Conservation (phyloP, 192 early-diverging fungal species). For the Spinellus fusiger region DNA sequence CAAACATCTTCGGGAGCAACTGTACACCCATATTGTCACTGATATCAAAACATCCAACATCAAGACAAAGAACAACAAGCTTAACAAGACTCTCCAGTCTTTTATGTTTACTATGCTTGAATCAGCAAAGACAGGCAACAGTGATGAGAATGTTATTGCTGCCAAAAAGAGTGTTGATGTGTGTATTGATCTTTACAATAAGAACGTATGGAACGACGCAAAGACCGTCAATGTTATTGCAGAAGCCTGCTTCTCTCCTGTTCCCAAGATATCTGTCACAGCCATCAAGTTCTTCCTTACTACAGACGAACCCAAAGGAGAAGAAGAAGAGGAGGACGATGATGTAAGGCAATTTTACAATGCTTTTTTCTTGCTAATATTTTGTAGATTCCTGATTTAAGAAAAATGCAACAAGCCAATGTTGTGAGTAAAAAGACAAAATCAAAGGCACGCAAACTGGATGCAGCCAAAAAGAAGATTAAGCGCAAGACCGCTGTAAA, state of each 20-base stretch:
- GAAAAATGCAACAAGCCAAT: slow-evolving; percentile 69
- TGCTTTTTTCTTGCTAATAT: background rate
- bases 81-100: slow-evolving; percentile 96
- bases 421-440: slow-evolving; percentile 86
- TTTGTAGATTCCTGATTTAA: slow-evolving; percentile 52
- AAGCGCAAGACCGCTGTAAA: slow-evolving; percentile 64
- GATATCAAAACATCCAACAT: slow-evolving; percentile 93
- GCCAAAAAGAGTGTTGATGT: slow-evolving; percentile 95
- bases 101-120: slow-evolving; percentile 98
- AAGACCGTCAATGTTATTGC: slow-evolving; percentile 99
- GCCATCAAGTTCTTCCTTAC: slow-evolving; percentile 95
- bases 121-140: slow-evolving; percentile 57
- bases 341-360: slow-evolving; percentile 16
- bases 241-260: slow-evolving; percentile 90
- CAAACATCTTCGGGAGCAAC: slow-evolving; percentile 80
- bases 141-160: slow-evolving; percentile 75
- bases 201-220: slow-evolving; percentile 94
- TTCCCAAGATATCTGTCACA: slow-evolving; percentile 86
- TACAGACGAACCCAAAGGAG: slow-evolving; percentile 65
- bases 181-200: slow-evolving; percentile 96
- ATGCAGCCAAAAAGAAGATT: slow-evolving; percentile 68
- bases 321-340: slow-evolving; percentile 63
- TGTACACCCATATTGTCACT: slow-evolving; percentile 91
- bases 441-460: slow-evolving; percentile 66
- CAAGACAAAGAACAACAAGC: slow-evolving; percentile 92